Conservation (phyloP, 768 basidiomycete species). For the Pleurotus platypus region DNA sequence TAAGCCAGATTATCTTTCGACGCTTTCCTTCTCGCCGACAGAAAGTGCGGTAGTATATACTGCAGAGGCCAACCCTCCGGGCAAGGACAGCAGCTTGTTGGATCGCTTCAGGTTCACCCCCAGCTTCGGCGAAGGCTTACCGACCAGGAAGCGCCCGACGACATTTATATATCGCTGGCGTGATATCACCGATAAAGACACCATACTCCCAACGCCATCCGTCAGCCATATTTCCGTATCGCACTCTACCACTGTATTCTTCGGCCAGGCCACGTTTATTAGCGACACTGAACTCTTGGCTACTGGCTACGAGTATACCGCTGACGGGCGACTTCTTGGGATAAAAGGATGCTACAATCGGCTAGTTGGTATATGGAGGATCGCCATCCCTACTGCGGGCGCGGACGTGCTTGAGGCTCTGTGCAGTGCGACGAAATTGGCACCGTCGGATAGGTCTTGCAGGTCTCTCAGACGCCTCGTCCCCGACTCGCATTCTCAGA, state of each 20-base stretch:
- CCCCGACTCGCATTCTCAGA: constrained; percentile 6
- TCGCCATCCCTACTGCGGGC: constrained; percentile 23
- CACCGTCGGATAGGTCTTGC: constrained; percentile 39
- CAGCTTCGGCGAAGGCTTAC: constrained; percentile 61
- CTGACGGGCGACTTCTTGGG: constrained; percentile 57
- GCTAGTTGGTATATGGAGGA: constrained; percentile 51
- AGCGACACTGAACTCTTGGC: constrained; percentile 41
- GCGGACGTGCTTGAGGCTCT: constrained; percentile 7
- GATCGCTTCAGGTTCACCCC: constrained; percentile 53
- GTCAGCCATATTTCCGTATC: too few species aligned
- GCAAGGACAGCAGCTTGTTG: constrained; percentile 15
- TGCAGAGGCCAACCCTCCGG: constrained; percentile 48
- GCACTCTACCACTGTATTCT: constrained; percentile 22
- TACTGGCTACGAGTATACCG: constrained; percentile 58
- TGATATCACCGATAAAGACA: constrained; percentile 3
- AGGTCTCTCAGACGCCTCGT: constrained; percentile 55
- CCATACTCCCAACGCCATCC: not conserved
- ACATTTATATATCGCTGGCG: constrained; percentile 55
- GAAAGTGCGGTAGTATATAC: constrained; percentile 54
- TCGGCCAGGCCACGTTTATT: constrained; percentile 57
- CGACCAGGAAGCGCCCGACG: constrained; percentile 46
- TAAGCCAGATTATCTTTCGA: constrained; percentile 44
- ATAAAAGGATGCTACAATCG: constrained; percentile 60
- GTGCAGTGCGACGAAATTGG: constrained; percentile 35
- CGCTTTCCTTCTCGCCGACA: constrained; percentile 50